Conservation (phyloP, 2,329 filamentous ascomycete species). For the Neofusicoccum cordaticola region DNA sequence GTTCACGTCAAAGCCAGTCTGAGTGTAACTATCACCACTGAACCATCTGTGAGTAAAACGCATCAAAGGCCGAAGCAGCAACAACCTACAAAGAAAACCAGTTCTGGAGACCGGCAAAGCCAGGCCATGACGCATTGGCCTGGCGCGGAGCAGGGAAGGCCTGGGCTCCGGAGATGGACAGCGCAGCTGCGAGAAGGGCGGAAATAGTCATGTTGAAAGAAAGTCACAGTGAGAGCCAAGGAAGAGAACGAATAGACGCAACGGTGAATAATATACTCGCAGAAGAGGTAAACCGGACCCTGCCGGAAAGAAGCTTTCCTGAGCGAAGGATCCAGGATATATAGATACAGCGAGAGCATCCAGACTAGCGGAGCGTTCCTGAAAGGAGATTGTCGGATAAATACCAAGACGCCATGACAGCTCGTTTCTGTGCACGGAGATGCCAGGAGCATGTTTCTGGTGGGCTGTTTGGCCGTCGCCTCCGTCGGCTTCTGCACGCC, state of each 20-base stretch:
- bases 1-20: slow-evolving; percentile 57
- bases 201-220: slow-evolving; percentile 9
- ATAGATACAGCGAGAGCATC: not conserved
- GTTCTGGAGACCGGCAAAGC: slow-evolving; percentile 21
- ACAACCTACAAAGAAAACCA: slow-evolving; percentile 26
- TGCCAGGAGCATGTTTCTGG: slow-evolving; percentile 1
- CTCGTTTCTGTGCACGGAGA: not conserved
- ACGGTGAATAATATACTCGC: not conserved
- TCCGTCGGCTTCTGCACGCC: not conserved
- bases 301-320: not conserved
- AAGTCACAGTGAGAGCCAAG: not conserved
- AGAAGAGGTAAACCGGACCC: not conserved
- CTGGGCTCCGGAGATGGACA: slow-evolving; percentile 6
- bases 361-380: not conserved
- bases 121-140: slow-evolving; percentile 13
- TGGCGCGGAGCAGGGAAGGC: slow-evolving; percentile 5
- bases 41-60: not conserved
- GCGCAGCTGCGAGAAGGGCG: slow-evolving; percentile 3
- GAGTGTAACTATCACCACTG: slow-evolving; percentile 60
- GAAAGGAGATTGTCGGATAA: not conserved
- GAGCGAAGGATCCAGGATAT: not conserved
- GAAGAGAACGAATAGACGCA: not conserved
- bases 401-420: not conserved
- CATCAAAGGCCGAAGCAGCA: not conserved
- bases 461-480: not conserved